Base-by-base conservation (phyloP, 2,329 filamentous ascomycete genomes). In the Penicillium carneum region DNA sequence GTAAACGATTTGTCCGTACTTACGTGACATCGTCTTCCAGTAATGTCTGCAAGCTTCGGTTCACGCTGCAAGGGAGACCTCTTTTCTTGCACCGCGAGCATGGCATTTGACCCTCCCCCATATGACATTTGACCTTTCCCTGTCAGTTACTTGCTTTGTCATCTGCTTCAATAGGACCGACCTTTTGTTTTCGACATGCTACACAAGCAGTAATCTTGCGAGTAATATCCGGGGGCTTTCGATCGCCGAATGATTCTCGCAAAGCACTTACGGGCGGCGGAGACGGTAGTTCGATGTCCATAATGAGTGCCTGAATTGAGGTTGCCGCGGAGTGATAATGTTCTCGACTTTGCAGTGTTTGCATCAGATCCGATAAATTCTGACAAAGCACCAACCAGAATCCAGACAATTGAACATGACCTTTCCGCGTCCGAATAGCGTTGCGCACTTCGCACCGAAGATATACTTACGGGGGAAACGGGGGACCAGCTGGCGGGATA, bases 1-100 rank as follows among this genome's bases (percentile, higher is more conserved):
- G 12, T 12, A 36, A 36, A 10, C 20, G 16, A 46, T 9, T n/a
- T 9, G 49, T 34, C 18, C 14, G 23, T 42, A 48, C 68, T 65
- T 63, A 74, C 69, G 68, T 69, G 23, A 71, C 74, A 66, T 81
- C 79, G 41, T 73, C 72, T 57, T 81, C 78, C 26, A 81, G 64
- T 39, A 81, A 66, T 72, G 78, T 81, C 59, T 81, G 77, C 34
- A 81, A 59, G 62, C 75, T 79, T 42, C 77, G 71, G 59, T 80
- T 80, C 26, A 81, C 77, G 0, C 75, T 76, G 51, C 79, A 81
- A 7, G 76, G 69, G 14, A 81, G 60, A 33, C 76, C 76, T 47
- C 77, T 69, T 58, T 78, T 79, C 65, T 75, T 76, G 68, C 79
- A 81, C 36, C 79, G 66, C 3, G 72, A 71, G 64, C 79, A 81